These are phyloP conservation scores for Aspergillus luchuensis DNA, from an alignment of 2,329 filamentous ascomycete genomes.

Conservation along the genomic window DNA sequence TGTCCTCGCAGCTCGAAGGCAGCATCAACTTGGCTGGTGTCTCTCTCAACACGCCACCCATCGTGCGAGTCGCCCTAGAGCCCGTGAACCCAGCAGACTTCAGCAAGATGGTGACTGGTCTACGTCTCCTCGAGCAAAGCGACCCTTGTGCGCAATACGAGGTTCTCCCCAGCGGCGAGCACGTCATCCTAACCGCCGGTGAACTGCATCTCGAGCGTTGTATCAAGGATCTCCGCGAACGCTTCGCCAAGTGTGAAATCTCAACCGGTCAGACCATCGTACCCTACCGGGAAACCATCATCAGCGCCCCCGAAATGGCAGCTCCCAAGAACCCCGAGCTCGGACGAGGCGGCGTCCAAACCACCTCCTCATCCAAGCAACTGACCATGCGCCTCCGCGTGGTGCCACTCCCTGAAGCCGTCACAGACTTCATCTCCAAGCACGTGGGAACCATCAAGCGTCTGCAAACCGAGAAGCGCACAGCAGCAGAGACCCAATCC, in stretches of 20 bases:
- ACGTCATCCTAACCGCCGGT: conserved; percentile 90
- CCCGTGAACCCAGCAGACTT: conserved; percentile 86
- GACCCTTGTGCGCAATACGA: conserved; percentile 97
- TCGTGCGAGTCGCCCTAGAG: conserved; percentile 94
- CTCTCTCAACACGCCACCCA: conserved; percentile 77
- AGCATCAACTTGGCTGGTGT: conserved; percentile 89
- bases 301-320: conserved; percentile 87
- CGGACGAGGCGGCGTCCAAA: conserved; percentile 76
- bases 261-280: conserved; percentile 94
- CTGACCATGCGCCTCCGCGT: conserved; percentile 76
- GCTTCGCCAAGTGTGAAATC: conserved; percentile 92
- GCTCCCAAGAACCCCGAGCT: conserved; percentile 82
- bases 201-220: conserved; percentile 94
- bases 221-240: conserved; percentile 85
- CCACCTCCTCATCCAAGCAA: conserved; percentile 81
- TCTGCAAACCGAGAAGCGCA: conserved; percentile 71
- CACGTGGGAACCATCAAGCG: conserved; percentile 77
- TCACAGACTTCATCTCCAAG: conserved; percentile 83
- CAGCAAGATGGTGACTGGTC: conserved; percentile 89
- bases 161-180: conserved; percentile 87
- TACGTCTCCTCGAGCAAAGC: conserved; percentile 86
- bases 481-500: conserved; percentile 46
- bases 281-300: conserved; percentile 90
- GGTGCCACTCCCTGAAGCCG: conserved; percentile 72
- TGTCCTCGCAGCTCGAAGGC: conserved; percentile 84